Conservation (phyloP, 129 eudicot species). For the Saposhnikovia divaricata region DNA sequence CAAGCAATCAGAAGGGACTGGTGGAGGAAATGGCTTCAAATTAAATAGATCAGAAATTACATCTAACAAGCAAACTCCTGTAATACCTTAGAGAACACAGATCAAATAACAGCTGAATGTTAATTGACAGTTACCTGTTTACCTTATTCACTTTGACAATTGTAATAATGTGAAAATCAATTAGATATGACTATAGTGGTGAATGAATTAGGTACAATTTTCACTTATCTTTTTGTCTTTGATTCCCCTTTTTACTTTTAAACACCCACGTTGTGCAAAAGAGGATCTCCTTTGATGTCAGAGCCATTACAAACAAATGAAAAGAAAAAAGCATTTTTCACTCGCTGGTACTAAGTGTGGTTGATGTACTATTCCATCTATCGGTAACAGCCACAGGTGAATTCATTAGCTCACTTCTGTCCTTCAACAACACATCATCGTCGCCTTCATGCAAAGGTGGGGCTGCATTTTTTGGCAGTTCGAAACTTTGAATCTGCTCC, state of each 20-base stretch:
- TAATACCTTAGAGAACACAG: slow-evolving; percentile 20
- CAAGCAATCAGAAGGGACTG: slow-evolving; percentile 16
- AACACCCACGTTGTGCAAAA: neutral
- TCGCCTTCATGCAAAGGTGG: slow-evolving; percentile 37
- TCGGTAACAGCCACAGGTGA: slow-evolving; percentile 46
- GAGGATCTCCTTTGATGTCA: neutral
- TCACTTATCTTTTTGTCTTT: neutral
- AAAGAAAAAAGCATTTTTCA: neutral
- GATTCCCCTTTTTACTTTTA: neutral
- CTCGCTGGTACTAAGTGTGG: slow-evolving; percentile 28
- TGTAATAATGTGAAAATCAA: slow-evolving; percentile 9
- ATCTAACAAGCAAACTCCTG: slow-evolving; percentile 33
- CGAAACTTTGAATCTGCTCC: slow-evolving; percentile 30
- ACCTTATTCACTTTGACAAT: neutral
- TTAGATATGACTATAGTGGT: neutral
- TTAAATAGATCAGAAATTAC: slow-evolving; percentile 32
- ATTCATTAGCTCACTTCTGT: slow-evolving; percentile 12
- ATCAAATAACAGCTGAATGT: slow-evolving; percentile 18
- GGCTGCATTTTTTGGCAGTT: slow-evolving; percentile 2
- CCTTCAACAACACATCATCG: slow-evolving; percentile 35
- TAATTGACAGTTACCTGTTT: neutral
- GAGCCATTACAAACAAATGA: neutral
- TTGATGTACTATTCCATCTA: slow-evolving; percentile 42
- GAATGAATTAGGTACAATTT: slow-evolving; percentile 27
- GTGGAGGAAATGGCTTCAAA: slow-evolving; percentile 9